Base-by-base conservation (phyloP, 495 filamentous ascomycete genomes). In the Aspergillus steynii region DNA sequence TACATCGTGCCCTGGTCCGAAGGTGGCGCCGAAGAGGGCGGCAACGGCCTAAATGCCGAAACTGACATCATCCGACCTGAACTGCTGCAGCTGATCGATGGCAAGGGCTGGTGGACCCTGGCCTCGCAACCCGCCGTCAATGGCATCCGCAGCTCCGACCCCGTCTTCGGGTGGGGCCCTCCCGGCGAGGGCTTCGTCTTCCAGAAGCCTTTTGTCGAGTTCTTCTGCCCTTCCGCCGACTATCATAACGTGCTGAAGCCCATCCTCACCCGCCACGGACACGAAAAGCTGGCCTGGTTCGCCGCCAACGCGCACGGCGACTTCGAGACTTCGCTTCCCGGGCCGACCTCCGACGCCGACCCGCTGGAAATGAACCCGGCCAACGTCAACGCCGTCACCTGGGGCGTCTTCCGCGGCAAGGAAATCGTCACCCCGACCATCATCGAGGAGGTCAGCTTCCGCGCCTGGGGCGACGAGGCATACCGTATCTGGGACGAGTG, bases 381-480 rank as follows among this genome's bases (percentile, higher is more conserved):
- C 45, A 80, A 85, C 25, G 92, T 96, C 46, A 96, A 98, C 70
- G 91, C 96, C 1, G 95, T 99, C 2, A 99, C 95, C 2, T 99
- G 95, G 95, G 95, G 95, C 37, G 89, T 90, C 12, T 99, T 99
- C 74, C 89, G 90, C 2, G 93, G 92, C 25, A 97, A 97, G 75
- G 95, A 99, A 79, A 99, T 99, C 64, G 85, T 96, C 66, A 96
- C 95, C 15, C 95, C 95, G 26, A 98, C 95, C 25, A 99, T 99
- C 71, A 97, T 99, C 63, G 95, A 99, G 73, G 89, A 95, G 63
- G 91, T 96, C 57, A 94, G 90, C 70, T 99, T 99, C 83, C 82
- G 87, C 50, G 92, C 93, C 29, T 99, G 95, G 95, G 85, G 86
- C 59, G 96, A 98, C 68, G 95, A 99, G 80, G 95, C 95, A 2